phyloP scores from a whole-genome alignment of 176 grass and related monocot species.

The Chrysopogon serrulatus region DNA sequence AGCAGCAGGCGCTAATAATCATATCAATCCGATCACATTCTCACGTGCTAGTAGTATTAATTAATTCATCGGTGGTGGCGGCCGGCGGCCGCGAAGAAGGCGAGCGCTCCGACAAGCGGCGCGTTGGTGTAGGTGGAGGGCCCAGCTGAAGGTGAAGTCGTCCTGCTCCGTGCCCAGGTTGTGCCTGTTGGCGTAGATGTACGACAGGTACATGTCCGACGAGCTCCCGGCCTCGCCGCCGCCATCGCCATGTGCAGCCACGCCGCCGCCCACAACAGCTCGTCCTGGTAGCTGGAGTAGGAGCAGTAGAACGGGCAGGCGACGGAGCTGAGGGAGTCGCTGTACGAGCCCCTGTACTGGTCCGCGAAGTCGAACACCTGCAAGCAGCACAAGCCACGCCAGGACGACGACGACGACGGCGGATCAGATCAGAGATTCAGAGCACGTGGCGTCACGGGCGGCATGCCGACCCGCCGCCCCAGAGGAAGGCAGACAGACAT shows the following conservation, averaged over 20 bases:
- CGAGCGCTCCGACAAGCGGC: conserved; percentile 59
- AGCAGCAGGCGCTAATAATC: background rate
- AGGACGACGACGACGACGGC: too few relatives aligned
- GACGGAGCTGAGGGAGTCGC: conserved; percentile 63
- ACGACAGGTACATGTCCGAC: conserved; percentile 60
- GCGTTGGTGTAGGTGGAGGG: conserved; percentile 65
- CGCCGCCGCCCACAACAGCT: conserved; percentile 85
- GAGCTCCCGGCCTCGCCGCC: background rate
- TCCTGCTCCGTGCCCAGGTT: conserved; percentile 57
- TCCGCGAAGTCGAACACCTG: conserved; percentile 76
- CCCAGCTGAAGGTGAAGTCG: conserved; percentile 78
- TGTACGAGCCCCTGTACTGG: conserved; percentile 58
- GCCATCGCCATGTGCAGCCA: conserved; percentile 45
- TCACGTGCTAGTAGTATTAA: too few relatives aligned
- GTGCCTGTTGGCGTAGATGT: conserved; percentile 60
- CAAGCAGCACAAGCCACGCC: background rate
- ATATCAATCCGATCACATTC: too few relatives aligned
- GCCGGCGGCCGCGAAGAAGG: conserved; percentile 43
- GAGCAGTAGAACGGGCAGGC: conserved; percentile 71
- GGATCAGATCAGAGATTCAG: background rate
- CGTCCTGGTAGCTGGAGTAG: conserved; percentile 88
- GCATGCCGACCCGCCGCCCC: background rate
- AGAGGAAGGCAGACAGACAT: too few relatives aligned
- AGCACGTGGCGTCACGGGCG: conserved; percentile 2
- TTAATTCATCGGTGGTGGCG: background rate